Base-by-base conservation (phyloP, 176 grass and related monocot genomes). In the Juncus effusus region DNA sequence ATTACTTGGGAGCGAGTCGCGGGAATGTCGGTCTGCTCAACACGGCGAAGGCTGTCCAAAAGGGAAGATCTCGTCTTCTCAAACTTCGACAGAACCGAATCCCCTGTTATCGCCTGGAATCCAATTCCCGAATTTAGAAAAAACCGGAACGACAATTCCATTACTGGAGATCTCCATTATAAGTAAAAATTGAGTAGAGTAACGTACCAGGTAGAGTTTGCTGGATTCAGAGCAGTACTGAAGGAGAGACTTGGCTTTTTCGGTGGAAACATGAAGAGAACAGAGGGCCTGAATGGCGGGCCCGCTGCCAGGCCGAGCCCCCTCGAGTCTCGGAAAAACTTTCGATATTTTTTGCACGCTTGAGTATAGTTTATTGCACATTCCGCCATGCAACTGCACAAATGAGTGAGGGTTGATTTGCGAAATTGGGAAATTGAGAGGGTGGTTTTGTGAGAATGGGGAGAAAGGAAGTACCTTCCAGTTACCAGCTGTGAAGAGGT, bases 151-250 rank as follows among this genome's bases (percentile, higher is more conserved):
- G 13, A 74, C 36, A 12, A 56, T 36, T 80, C 16, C 42, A 40
- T 37, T 4, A 75, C 57, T 11, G 69, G 56, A 51, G 13, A 79
- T 38, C 63, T 2, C 36, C 54, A 81, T 36, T 37, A 64, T 4
- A 57, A 54, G 35, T 9, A 59, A 2, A 14, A 28, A 35, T 38
- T 49, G 40, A 60, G 60, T 28, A 75, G 71, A 37, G 12, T 55
- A 77, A 67, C 47, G 38, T 81, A 90, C 92, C 87, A 96, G 67
- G 79, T 96, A 96, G 80, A 96, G 81, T 62, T 86, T 91, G 92
- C 92, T 96, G 68, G 74, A 85, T 41, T 96, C 92, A 38, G 81
- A 79, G 66, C 92, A 96, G 74, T 83, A 74, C 49, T 85, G 74
- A 71, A 96, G 87, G 42, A 96, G 63, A 61, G 67, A 61, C 62